Percentiles rank a stretch among this genome's conserved stretches.
These are phyloP conservation scores for Rhododendron ferrugineum DNA, from an alignment of 148 eudicot species.

Conservation along the genomic window DNA sequence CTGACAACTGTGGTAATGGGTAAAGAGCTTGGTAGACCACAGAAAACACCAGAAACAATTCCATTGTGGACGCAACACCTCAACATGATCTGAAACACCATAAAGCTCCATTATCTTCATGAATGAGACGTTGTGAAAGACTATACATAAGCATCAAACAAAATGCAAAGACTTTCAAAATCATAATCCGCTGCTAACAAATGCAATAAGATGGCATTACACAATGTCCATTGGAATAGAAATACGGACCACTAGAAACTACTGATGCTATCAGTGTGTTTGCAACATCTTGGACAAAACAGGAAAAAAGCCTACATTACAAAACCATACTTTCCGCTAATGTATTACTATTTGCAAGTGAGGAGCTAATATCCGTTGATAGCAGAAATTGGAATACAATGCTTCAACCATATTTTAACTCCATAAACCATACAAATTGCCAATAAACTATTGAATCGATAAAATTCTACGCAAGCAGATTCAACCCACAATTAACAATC, in stretches of 20 bases:
- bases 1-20: slow-evolving; percentile 83
- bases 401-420: neutral
- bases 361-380: neutral
- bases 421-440: neutral
- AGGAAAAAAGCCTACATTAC: neutral
- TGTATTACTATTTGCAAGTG: neutral
- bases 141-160: neutral
- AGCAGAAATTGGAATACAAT: neutral
- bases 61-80: slow-evolving; percentile 77
- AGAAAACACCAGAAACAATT: slow-evolving; percentile 52
- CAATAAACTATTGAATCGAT: neutral
- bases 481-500: neutral
- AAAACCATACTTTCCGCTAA: neutral
- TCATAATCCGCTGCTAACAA: neutral
- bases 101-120: neutral
- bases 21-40: slow-evolving; percentile 87
- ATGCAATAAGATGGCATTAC: neutral
- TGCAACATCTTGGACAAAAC: neutral
- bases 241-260: neutral
- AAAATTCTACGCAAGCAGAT: neutral
- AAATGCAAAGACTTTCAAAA: neutral
- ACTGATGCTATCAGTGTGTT: neutral
- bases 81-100: slow-evolving; percentile 57
- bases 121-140: neutral
- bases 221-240: neutral